Evolutionary conservation across 352 stramenopile genomes (phyloP).

Genomic region (Globisporangium barbulae): DNA sequence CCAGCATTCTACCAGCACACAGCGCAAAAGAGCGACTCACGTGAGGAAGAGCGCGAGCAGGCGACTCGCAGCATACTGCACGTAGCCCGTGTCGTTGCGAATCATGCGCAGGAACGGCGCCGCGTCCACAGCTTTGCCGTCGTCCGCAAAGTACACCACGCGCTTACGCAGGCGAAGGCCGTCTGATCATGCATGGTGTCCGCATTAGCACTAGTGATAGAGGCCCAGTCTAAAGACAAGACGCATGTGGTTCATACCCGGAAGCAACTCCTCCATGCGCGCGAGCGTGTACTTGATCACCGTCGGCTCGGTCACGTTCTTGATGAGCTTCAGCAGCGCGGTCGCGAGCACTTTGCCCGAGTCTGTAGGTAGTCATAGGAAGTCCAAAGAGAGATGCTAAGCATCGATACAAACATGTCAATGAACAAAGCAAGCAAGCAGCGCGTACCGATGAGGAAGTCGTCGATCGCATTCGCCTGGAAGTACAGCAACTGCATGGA

Average conservation of each 20-base stretch:
- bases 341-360: conserved; percentile 54
- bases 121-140: conserved; percentile 70
- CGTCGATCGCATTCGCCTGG: conserved; percentile 66
- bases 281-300: conserved; percentile 86
- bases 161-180: conserved; percentile 75
- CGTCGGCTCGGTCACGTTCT: conserved; percentile 86
- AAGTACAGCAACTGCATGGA: conserved; percentile 21
- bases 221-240: not conserved
- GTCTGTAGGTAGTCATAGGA: conserved; percentile 26
- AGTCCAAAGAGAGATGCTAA: not conserved
- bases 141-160: conserved; percentile 73
- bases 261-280: conserved; percentile 83
- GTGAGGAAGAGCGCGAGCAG: conserved; percentile 84
- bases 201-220: not conserved
- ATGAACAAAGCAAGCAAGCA: not conserved
- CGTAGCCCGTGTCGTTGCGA: conserved; percentile 81
- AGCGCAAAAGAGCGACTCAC: conserved; percentile 22
- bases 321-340: conserved; percentile 80
- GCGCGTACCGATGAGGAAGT: conserved; percentile 51
- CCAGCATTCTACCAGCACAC: not conserved
- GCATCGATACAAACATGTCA: not conserved
- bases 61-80: conserved; percentile 78
- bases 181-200: conserved; percentile 27
- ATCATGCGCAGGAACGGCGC: conserved; percentile 82
- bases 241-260: conserved; percentile 22